phyloP scores from a whole-genome alignment of 495 filamentous ascomycete species.

The Endocarpon pusillum region DNA sequence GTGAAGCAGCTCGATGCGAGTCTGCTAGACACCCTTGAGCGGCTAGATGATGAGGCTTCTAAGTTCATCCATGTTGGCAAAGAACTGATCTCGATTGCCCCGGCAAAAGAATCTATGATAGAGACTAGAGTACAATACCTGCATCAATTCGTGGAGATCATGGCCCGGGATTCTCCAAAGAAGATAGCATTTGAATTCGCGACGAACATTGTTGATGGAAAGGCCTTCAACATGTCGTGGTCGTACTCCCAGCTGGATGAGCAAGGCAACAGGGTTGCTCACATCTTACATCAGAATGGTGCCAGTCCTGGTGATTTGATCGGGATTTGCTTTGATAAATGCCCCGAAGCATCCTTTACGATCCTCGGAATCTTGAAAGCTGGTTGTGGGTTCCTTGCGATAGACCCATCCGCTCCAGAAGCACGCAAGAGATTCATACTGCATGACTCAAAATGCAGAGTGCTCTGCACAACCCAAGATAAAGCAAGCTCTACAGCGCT shows the following conservation, averaged over 20 bases:
- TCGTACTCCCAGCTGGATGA: conserved; percentile 13
- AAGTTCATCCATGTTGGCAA: conserved; percentile 10
- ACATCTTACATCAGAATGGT: conserved; percentile 5
- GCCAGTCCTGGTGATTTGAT: conserved; percentile 19
- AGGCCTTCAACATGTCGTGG: conserved; percentile 8
- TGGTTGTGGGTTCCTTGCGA: conserved; percentile 15
- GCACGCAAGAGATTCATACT: conserved; percentile 49
- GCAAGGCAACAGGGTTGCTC: conserved; percentile 11
- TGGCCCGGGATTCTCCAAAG: conserved; percentile 5
- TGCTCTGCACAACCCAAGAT: conserved; percentile 30
- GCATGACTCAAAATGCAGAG: conserved; percentile 37
- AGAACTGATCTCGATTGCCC: conserved; percentile 18
- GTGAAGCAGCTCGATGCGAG: conserved; percentile 18
- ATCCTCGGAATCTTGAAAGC: conserved; percentile 65
- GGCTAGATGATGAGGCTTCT: conserved; percentile 10
- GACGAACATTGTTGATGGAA: conserved; percentile 2
- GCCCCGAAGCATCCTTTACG: conserved; percentile 57
- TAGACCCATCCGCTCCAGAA: conserved; percentile 32
- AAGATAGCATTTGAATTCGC: conserved; percentile 13
- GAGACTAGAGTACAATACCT: conserved; percentile 13
- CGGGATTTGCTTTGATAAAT: conserved; percentile 61
- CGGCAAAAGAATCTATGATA: conserved; percentile 30
- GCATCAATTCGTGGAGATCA: conserved; percentile 28
- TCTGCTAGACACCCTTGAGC: conserved; percentile 14
- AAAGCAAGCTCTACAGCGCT: conserved; percentile 15